Percentiles rank a stretch among this genome's conserved stretches.
Evolutionary conservation across 805 yeast species (phyloP).

Genomic region (Metschnikowia reukaufii): DNA sequence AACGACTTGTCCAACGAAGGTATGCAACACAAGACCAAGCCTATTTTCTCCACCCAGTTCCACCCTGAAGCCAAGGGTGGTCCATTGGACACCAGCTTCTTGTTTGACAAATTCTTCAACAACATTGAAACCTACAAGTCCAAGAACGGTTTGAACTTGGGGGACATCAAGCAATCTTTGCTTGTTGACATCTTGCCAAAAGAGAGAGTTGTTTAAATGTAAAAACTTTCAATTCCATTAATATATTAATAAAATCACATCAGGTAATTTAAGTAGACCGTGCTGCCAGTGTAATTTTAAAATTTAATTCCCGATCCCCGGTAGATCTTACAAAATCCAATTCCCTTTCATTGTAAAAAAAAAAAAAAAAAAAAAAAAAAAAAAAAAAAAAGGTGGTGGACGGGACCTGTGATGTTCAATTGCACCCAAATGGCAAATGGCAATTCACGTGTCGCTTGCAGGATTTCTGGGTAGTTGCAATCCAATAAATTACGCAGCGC

Average conservation of each 20-base stretch:
- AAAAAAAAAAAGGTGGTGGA: too few species aligned
- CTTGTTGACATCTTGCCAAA: constrained; percentile 64
- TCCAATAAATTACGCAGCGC: too few species aligned
- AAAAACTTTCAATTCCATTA: not conserved
- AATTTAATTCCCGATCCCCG: too few species aligned
- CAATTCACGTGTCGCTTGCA: too few species aligned
- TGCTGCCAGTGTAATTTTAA: too few species aligned
- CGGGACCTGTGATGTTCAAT: too few species aligned
- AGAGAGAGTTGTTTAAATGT: constrained; percentile 53
- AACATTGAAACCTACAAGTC: constrained; percentile 57
- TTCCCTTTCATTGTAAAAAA: too few species aligned
- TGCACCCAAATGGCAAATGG: too few species aligned
- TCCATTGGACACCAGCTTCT: constrained; percentile 87
- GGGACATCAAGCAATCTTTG: constrained; percentile 47
- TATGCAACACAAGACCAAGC: constrained; percentile 83
- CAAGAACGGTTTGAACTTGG: constrained; percentile 40
- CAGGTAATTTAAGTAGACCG: too few species aligned
- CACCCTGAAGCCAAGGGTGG: constrained; percentile 99
- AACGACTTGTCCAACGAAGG: constrained; percentile 98
- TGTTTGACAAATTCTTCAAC: constrained; percentile 86
- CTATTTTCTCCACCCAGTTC: constrained; percentile 95
- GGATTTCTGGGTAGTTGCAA: too few species aligned
- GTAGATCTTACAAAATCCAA: too few species aligned
- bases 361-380: too few species aligned
- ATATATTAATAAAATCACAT: not conserved